Evolutionary conservation across 495 filamentous ascomycete species (phyloP).

Genomic region (Penicillium silybi): DNA sequence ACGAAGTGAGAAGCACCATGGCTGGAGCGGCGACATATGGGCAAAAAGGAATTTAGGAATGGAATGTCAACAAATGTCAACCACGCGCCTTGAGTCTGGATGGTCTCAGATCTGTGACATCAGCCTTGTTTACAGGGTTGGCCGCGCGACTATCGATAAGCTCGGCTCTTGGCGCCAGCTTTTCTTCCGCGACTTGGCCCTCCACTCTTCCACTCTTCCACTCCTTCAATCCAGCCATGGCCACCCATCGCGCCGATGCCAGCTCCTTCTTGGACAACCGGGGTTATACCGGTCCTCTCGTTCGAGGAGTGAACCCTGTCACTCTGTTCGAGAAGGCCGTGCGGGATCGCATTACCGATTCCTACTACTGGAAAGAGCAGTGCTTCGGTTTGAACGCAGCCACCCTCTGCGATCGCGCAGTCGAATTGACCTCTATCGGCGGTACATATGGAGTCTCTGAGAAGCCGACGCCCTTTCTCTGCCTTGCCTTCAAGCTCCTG

Average conservation of each 20-base stretch:
- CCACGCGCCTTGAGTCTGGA: background rate
- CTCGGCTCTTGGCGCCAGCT: slow-evolving; percentile 3
- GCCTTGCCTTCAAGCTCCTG: slow-evolving; percentile 89
- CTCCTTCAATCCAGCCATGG: slow-evolving; percentile 17
- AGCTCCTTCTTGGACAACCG: slow-evolving; percentile 75
- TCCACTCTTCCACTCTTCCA: background rate
- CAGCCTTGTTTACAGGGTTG: slow-evolving; percentile 34
- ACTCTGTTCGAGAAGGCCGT: slow-evolving; percentile 90
- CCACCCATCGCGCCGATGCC: slow-evolving; percentile 66
- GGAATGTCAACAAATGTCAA: slow-evolving; percentile 21
- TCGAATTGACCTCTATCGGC: slow-evolving; percentile 76
- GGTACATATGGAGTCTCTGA: slow-evolving; percentile 80
- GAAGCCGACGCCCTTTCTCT: slow-evolving; percentile 88
- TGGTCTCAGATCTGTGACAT: slow-evolving; percentile 28
- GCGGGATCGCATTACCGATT: slow-evolving; percentile 88
- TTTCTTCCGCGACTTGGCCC: slow-evolving; percentile 8
- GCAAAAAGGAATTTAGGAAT: slow-evolving; percentile 4
- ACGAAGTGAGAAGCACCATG: slow-evolving; percentile 47
- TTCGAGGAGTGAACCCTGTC: slow-evolving; percentile 80
- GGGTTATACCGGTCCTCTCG: slow-evolving; percentile 62
- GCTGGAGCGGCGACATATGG: slow-evolving; percentile 14
- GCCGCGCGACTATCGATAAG: slow-evolving; percentile 46
- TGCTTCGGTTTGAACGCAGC: slow-evolving; percentile 92
- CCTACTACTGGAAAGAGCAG: slow-evolving; percentile 98
- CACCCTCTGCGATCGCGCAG: slow-evolving; percentile 85